Conservation (phyloP, 225 moss, liverwort and hornwort genomes). For the Marchantia paleacea region DNA sequence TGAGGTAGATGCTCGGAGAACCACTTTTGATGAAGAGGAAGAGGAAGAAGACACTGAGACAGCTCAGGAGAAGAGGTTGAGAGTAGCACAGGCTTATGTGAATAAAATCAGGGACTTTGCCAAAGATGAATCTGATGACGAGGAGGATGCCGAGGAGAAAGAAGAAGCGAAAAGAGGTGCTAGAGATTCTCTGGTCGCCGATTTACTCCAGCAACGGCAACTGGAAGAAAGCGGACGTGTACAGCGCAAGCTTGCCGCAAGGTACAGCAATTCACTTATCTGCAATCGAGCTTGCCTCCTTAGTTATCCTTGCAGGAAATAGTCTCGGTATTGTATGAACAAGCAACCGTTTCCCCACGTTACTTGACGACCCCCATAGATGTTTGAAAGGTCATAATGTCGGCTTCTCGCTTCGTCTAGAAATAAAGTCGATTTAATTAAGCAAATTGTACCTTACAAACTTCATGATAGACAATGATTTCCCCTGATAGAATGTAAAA, state of each 20-base stretch:
- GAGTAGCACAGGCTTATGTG: constrained; percentile 81
- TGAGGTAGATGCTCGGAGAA: constrained; percentile 29
- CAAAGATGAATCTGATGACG: constrained; percentile 46
- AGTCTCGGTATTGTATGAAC: too few relatives aligned
- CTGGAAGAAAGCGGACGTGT: constrained; percentile 88
- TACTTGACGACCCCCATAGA: too few relatives aligned
- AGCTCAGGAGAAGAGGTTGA: constrained; percentile 87
- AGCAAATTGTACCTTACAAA: too few relatives aligned
- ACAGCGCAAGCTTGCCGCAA: constrained; percentile 79
- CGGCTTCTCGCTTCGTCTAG: too few relatives aligned
- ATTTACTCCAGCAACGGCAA: constrained; percentile 84
- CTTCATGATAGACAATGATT: too few relatives aligned
- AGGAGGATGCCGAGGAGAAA: constrained; percentile 55
- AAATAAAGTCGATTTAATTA: too few relatives aligned
- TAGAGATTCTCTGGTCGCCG: constrained; percentile 84
- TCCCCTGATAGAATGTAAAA: too few relatives aligned
- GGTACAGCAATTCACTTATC: constrained; percentile 33
- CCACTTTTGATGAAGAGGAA: constrained; percentile 37
- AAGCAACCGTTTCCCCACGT: too few relatives aligned
- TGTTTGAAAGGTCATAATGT: too few relatives aligned
- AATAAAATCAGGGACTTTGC: constrained; percentile 68
- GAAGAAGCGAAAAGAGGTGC: constrained; percentile 69
- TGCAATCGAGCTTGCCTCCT: too few relatives aligned
- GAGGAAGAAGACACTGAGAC: constrained; percentile 61
- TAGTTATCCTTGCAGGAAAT: too few relatives aligned